phyloP scores from a whole-genome alignment of 1,284 basidiomycete genomes.

The Albatrellus sp. region DNA sequence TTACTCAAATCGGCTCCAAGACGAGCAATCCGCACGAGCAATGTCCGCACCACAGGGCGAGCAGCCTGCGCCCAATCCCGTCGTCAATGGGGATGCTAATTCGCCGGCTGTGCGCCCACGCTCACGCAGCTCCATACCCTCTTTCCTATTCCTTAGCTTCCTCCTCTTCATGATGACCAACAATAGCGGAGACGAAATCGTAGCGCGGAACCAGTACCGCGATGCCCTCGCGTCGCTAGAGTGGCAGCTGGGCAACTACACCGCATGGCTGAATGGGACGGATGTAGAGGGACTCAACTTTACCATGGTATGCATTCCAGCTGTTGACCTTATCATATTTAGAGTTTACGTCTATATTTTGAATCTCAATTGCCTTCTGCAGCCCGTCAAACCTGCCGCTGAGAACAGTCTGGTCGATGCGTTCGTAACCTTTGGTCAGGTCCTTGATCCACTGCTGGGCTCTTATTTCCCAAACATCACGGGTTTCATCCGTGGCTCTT shows the following conservation, averaged over 20 bases:
- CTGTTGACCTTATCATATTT: neutral
- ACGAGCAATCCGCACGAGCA: too few relatives aligned
- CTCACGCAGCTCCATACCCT: conserved; percentile 47
- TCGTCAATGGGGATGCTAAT: conserved; percentile 22
- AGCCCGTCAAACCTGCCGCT: conserved; percentile 39
- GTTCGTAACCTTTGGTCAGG: conserved; percentile 33
- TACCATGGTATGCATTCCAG: conserved; percentile 39
- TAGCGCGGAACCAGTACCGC: conserved; percentile 48
- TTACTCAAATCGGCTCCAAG: too few relatives aligned
- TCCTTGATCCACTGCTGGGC: conserved; percentile 29
- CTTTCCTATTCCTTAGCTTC: conserved; percentile 62
- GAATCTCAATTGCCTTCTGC: conserved; percentile 1
- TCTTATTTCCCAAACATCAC: conserved; percentile 70
- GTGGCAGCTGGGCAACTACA: conserved; percentile 55
- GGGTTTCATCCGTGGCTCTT: conserved; percentile 57
- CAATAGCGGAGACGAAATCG: conserved; percentile 47
- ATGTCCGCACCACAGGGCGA: too few relatives aligned
- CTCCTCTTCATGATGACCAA: conserved; percentile 68
- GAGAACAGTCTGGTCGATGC: conserved; percentile 35
- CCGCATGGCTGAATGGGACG: conserved; percentile 63
- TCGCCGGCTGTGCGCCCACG: conserved; percentile 16
- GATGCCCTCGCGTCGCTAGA: conserved; percentile 45
- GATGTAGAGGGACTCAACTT: conserved; percentile 35
- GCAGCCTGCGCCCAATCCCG: too few relatives aligned
- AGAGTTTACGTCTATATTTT: neutral